These are phyloP conservation scores for Antarctomyces pellizariae DNA, from an alignment of 495 filamentous ascomycete genomes.

Conservation along the genomic window DNA sequence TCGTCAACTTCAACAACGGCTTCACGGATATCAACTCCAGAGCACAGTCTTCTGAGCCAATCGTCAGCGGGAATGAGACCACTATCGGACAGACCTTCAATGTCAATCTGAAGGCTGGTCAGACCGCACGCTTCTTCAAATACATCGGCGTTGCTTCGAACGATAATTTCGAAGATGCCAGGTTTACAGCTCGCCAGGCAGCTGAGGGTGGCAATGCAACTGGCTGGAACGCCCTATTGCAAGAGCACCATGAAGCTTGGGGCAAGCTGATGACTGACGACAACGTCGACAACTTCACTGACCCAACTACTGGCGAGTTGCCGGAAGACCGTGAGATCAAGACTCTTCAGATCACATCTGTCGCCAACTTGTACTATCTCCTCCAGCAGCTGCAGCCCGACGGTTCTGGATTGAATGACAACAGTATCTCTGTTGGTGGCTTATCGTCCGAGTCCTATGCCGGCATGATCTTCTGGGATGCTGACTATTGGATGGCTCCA, in stretches of 20 bases:
- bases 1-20: slow-evolving; percentile 14
- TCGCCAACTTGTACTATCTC: slow-evolving; percentile 45
- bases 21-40: slow-evolving; percentile 15
- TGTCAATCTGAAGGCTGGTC: slow-evolving; percentile 15
- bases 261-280: slow-evolving; percentile 21
- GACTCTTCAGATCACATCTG: slow-evolving; percentile 36
- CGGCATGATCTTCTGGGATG: slow-evolving; percentile 34
- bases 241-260: slow-evolving; percentile 24
- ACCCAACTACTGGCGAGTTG: slow-evolving; percentile 32
- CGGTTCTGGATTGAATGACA: slow-evolving; percentile 22
- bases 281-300: slow-evolving; percentile 36
- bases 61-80: slow-evolving; percentile 20
- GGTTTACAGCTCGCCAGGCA: slow-evolving; percentile 18
- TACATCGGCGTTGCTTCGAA: slow-evolving; percentile 28
- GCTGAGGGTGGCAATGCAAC: slow-evolving; percentile 14
- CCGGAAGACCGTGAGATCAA: slow-evolving; percentile 33
- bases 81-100: slow-evolving; percentile 26
- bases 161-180: slow-evolving; percentile 23
- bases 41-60: slow-evolving; percentile 11
- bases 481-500: slow-evolving; percentile 26
- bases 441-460: slow-evolving; percentile 30
- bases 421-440: slow-evolving; percentile 31
- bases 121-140: slow-evolving; percentile 22
- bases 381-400: slow-evolving; percentile 34
- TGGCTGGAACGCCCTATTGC: slow-evolving; percentile 19